phyloP scores from a whole-genome alignment of 768 basidiomycete species.

The Cantharellus cinnabarinus region DNA sequence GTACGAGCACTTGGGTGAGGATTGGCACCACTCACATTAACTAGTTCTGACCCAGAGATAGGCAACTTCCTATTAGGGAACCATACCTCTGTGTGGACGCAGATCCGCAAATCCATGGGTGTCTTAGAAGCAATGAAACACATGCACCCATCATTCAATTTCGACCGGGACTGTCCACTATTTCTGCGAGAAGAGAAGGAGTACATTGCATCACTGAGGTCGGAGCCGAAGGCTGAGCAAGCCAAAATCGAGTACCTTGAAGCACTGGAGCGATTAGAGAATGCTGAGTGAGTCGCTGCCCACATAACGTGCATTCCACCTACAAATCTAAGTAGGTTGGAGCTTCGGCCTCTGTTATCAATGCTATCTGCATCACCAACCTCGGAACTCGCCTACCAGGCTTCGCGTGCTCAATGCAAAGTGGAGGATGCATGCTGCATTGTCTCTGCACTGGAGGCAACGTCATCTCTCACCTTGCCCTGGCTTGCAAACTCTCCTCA shows the following conservation, averaged over 20 bases:
- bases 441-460: too few species aligned
- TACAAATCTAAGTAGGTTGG: not conserved
- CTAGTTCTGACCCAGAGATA: not conserved
- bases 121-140: too few species aligned
- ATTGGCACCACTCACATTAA: not conserved
- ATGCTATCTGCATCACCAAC: too few species aligned
- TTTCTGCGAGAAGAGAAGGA: not conserved
- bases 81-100: not conserved
- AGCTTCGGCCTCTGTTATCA: too few species aligned
- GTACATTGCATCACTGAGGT: not conserved
- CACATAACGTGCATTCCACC: not conserved
- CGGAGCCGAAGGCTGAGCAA: not conserved
- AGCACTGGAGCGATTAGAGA: not conserved
- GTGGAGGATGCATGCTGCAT: too few species aligned
- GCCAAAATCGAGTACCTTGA: not conserved
- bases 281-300: not conserved
- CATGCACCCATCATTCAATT: not conserved
- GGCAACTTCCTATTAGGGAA: too few species aligned
- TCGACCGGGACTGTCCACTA: not conserved
- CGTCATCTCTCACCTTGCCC: too few species aligned
- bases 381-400: too few species aligned
- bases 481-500: too few species aligned
- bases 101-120: too few species aligned
- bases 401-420: too few species aligned
- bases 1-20: not conserved